Evolutionary conservation across 306 rosid species (phyloP).

Genomic region (Purshia tridentata): DNA sequence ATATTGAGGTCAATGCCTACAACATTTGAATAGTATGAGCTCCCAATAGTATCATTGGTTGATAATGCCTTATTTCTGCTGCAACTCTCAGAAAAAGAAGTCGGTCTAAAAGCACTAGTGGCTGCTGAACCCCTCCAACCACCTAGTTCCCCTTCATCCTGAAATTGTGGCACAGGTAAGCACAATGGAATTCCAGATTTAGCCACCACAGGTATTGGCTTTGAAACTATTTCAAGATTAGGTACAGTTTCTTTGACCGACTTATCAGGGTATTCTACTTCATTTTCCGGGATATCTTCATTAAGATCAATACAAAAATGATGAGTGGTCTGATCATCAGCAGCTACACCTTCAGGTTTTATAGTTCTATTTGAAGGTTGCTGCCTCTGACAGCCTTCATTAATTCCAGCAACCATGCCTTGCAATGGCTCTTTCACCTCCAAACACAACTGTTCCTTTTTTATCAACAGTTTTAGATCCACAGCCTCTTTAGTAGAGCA

Average conservation of each 20-base stretch:
- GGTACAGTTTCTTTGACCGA: slow-evolving; percentile 17
- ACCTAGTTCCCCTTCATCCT: slow-evolving; percentile 13
- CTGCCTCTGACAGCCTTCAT: slow-evolving; percentile 15
- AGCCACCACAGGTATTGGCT: slow-evolving; percentile 31
- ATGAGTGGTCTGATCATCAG: slow-evolving; percentile 7
- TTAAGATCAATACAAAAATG: slow-evolving; percentile 32
- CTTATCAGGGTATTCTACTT: slow-evolving; percentile 18
- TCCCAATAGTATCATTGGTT: background rate
- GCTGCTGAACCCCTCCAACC: slow-evolving; percentile 37
- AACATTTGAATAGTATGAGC: slow-evolving; percentile 2
- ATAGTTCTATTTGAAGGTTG: slow-evolving; percentile 12
- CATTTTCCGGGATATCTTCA: slow-evolving; percentile 19
- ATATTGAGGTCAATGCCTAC: slow-evolving; percentile 35
- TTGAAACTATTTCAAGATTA: slow-evolving; percentile 20
- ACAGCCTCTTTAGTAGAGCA: slow-evolving; percentile 1
- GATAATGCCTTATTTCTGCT: slow-evolving; percentile 4
- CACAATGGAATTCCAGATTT: slow-evolving; percentile 26
- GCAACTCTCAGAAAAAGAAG: slow-evolving; percentile 20
- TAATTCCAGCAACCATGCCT: background rate
- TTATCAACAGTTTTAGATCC: background rate
- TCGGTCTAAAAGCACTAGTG: slow-evolving; percentile 33
- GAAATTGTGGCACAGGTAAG: slow-evolving; percentile 14
- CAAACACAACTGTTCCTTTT: slow-evolving; percentile 9
- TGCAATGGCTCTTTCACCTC: slow-evolving; percentile 21
- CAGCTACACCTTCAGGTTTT: slow-evolving; percentile 18